A percentile compares a stretch with the other conserved stretches of the same genome.
These are phyloP conservation scores for Parachlorella kessleri DNA, from an alignment of 139 green algal genomes.

Conservation along the genomic window DNA sequence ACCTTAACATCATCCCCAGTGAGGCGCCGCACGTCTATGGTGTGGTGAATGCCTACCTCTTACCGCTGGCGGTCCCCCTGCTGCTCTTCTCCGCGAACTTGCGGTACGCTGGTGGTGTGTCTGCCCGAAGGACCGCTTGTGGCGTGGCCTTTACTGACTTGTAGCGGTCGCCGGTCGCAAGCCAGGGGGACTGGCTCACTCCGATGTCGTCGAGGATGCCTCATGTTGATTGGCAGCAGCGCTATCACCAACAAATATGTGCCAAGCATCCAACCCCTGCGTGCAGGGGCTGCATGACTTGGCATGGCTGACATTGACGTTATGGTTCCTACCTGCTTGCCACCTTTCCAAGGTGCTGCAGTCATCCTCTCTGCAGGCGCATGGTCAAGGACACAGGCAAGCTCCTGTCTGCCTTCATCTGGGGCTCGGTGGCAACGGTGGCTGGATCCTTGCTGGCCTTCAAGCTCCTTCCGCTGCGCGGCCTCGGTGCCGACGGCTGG, in stretches of 20 bases:
- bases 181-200: too few species aligned
- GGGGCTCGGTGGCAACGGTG: conserved; percentile 70
- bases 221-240: too few species aligned
- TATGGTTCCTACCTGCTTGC: neutral
- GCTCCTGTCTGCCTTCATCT: conserved; percentile 77
- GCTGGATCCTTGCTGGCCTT: conserved; percentile 66
- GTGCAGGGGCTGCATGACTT: too few species aligned
- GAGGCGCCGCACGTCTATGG: conserved; percentile 44
- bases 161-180: too few species aligned
- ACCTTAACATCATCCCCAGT: conserved; percentile 70
- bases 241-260: too few species aligned
- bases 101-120: conserved; percentile 20
- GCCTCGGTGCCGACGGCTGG: conserved; percentile 74
- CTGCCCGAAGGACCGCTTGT: too few species aligned
- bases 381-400: conserved; percentile 77
- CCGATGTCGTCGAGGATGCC: too few species aligned
- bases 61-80: conserved; percentile 91
- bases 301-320: neutral
- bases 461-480: conserved; percentile 62
- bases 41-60: conserved; percentile 81
- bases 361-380: conserved; percentile 19
- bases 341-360: neutral
- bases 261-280: too few species aligned
- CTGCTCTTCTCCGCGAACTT: conserved; percentile 89
- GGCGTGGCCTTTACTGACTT: too few species aligned